Base-by-base conservation (phyloP, 176 grass and related monocot genomes). In the Ensete ventricosum region DNA sequence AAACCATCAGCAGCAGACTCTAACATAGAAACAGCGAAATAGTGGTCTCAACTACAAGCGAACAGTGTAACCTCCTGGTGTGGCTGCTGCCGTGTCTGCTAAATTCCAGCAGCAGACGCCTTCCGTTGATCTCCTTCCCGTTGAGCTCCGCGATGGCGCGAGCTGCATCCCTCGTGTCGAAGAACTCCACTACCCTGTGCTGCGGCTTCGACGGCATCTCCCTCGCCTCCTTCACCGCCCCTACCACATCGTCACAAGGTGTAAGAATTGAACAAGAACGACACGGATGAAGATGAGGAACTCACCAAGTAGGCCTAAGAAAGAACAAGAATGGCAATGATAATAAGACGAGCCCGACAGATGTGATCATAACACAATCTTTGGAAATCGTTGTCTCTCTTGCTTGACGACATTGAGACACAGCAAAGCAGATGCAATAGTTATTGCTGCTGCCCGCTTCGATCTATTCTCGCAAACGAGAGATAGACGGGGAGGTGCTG, bases 101-200 rank as follows among this genome's bases (percentile, higher is more conserved):
- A 84, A 82, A 99, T 86, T 99, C 91, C 64, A 99, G 64, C 62
- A 86, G 49, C 72, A 91, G 80, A 23, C 86, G 88, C 50, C 85
- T 82, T 50, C 91, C 96, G 67, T 91, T 90, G 78, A 91, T 65
- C 54, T 95, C 91, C 75, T 82, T 84, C 34, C 91, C 88, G 29
- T 91, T 95, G 55, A 99, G 96, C 81, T 89, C 86, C 1, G 76
- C 50, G n/a, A 88, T 79, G 20, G 96, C 96, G 60, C 81, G 82
- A 9, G 71, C 80, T 8, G 96, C 88, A 51, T 91, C 86, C 34
- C 96, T 88, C 9, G 96, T 88, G 87, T 99, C 96, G 62, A 91
- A 99, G 81, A 99, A 99, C 81, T 99, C 96, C 59, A 99, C 69
- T 79, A 95, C 87, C 64, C 89, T 99, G 84, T 87, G 74, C 80